Conservation (phyloP, 345 rosid species). For the Populus euphratica region DNA sequence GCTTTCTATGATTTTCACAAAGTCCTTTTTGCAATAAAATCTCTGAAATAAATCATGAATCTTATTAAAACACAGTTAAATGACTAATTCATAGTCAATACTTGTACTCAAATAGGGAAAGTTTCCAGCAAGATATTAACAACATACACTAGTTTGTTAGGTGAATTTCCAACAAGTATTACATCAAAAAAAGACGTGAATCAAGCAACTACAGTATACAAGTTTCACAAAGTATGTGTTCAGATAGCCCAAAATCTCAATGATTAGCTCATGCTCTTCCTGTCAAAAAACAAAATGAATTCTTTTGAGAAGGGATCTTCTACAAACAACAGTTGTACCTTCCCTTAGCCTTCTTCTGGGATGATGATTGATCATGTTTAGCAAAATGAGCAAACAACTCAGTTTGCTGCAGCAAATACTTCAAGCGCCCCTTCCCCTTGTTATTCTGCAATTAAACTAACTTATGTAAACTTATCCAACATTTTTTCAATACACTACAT, state of each 20-base stretch:
- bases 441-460: conserved; percentile 56
- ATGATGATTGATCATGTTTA: conserved; percentile 69
- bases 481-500: background rate
- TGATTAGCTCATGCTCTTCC: too few relatives aligned
- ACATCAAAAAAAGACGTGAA: background rate
- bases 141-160: too few relatives aligned
- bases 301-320: background rate
- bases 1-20: too few relatives aligned
- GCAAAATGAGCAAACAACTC: conserved; percentile 98
- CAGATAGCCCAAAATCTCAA: too few relatives aligned
- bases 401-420: conserved; percentile 90
- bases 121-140: background rate
- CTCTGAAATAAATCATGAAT: too few relatives aligned
- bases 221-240: too few relatives aligned
- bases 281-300: background rate
- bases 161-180: background rate
- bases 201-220: background rate
- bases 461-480: conserved; percentile 4
- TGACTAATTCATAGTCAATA: background rate
- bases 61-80: background rate
- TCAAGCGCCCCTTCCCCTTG: conserved; percentile 80
- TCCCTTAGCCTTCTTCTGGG: conserved; percentile 76
- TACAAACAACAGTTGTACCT: conserved; percentile 40
- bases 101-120: background rate
- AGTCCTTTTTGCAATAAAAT: too few relatives aligned